A percentile compares a stretch with the other conserved stretches of the same genome.
These are phyloP conservation scores for Asterophora lycoperdoides DNA, from an alignment of 768 basidiomycete genomes.

Conservation along the genomic window DNA sequence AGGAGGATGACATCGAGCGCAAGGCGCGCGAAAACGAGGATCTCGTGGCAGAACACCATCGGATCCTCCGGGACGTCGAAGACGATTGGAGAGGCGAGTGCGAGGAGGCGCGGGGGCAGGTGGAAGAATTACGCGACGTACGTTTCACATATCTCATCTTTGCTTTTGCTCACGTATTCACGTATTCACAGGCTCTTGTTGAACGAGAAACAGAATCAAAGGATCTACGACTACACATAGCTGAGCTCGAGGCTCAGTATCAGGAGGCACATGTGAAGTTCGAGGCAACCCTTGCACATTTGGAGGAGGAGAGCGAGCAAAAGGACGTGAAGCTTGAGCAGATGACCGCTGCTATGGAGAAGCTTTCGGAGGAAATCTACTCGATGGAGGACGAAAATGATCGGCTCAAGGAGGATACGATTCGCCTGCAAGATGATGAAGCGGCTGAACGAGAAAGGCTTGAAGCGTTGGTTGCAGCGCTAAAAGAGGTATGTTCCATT, in stretches of 20 bases:
- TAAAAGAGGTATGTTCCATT: conserved; percentile 67
- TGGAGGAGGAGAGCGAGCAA: conserved; percentile 73
- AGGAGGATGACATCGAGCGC: conserved; percentile 81
- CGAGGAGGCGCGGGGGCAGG: conserved; percentile 71
- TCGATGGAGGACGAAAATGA: conserved; percentile 86
- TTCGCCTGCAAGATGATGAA: conserved; percentile 68
- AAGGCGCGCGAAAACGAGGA: conserved; percentile 78
- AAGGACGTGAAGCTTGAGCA: conserved; percentile 76
- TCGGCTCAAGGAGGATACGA: conserved; percentile 64
- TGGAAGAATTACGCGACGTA: conserved; percentile 77
- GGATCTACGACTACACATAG: conserved; percentile 66
- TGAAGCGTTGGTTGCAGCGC: conserved; percentile 60
- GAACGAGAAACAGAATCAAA: conserved; percentile 79
- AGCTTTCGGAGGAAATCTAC: conserved; percentile 76
- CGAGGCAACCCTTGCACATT: conserved; percentile 67
- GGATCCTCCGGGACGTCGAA: conserved; percentile 70
- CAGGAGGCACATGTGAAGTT: conserved; percentile 71
- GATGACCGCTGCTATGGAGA: conserved; percentile 74
- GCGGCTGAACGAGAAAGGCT: conserved; percentile 63
- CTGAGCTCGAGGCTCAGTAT: conserved; percentile 70
- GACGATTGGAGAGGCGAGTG: conserved; percentile 88
- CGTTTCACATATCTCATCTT: conserved; percentile 16
- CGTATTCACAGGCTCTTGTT: conserved; percentile 51
- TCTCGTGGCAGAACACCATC: conserved; percentile 66
- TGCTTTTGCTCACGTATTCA: conserved; percentile 5